These are phyloP conservation scores for Plantago coronopus DNA, from an alignment of 305 asterid genomes.

Conservation along the genomic window DNA sequence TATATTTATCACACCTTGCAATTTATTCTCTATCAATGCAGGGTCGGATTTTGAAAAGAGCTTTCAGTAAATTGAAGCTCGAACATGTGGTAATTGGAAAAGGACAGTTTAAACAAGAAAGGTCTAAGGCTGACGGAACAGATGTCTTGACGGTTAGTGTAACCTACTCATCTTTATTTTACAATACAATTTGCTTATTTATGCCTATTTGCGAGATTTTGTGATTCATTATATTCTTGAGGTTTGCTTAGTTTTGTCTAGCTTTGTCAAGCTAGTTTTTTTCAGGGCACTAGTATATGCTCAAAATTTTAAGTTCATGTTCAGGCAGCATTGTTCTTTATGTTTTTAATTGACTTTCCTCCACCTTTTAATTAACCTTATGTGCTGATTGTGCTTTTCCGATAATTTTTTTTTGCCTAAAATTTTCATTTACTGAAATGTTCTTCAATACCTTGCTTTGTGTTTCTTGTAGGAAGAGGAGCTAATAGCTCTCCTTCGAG, in stretches of 20 bases:
- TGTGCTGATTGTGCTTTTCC: too few relatives aligned
- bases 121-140: slow-evolving; percentile 42
- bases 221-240: not conserved
- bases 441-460: not conserved
- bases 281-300: too few relatives aligned
- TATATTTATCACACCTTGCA: not conserved
- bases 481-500: slow-evolving; percentile 59
- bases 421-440: too few relatives aligned
- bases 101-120: slow-evolving; percentile 90
- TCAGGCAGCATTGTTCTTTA: too few relatives aligned
- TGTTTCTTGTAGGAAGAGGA: slow-evolving; percentile 70
- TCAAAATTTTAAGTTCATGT: too few relatives aligned
- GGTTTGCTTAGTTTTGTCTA: not conserved
- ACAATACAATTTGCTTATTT: too few relatives aligned
- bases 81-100: slow-evolving; percentile 98
- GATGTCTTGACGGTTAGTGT: slow-evolving; percentile 54
- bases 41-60: slow-evolving; percentile 94
- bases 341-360: too few relatives aligned
- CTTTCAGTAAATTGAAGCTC: slow-evolving; percentile 90
- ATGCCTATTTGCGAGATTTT: not conserved
- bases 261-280: not conserved
- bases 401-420: not conserved
- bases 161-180: not conserved
- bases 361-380: too few relatives aligned
- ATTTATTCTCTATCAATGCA: slow-evolving; percentile 17